Base-by-base conservation (phyloP, 352 stramenopile genomes). In the Phytophthora rubi region DNA sequence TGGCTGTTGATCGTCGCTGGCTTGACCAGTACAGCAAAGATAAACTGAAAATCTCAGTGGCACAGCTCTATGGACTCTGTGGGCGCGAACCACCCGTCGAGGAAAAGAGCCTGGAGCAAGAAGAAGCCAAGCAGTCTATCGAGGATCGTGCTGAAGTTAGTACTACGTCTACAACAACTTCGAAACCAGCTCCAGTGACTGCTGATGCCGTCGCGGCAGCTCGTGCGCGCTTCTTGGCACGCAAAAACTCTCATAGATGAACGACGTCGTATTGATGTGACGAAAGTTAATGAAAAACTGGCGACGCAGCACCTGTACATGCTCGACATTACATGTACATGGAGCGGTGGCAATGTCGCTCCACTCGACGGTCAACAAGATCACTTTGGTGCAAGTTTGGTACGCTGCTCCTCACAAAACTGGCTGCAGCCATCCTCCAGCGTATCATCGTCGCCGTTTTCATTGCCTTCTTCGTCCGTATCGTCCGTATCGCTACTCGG, bases 1-100 rank as follows among this genome's bases (percentile, higher is more conserved):
- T 92, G 6, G 72, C 74, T 44, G 80, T 90, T 1, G 80, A 91
- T 0, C 62, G 65, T 44, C 42, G 54, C 26, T 95, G 88, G 88
- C 63, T 95, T 4, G 74, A 80, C 6, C 26, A 77, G 15, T 90
- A 82, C 58, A 65, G 63, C 23, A 69, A 62, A 21, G 68, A 62
- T 35, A 85, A 84, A 39, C 10, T 74, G 6, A 30, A 70, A 4
- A 23, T 91, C 15, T 68, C 75, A 0, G 16, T 49, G 5, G n/a
- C 57, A 0, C 67, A 86, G 58, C 65, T 93, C 0, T 89, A 80
- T 33, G 76, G 76, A 32, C 66, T 91, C n/a, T 89, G 83, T 59
- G 85, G 85, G 49, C 71, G 71, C 2, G 57, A 67, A 1, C 13
- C 54, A 13, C 70, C 72, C n/a, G 47, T 53, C 6, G 39, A 76